Base-by-base conservation (phyloP, 2,329 filamentous ascomycete species). In the Diaporthe batatas region DNA sequence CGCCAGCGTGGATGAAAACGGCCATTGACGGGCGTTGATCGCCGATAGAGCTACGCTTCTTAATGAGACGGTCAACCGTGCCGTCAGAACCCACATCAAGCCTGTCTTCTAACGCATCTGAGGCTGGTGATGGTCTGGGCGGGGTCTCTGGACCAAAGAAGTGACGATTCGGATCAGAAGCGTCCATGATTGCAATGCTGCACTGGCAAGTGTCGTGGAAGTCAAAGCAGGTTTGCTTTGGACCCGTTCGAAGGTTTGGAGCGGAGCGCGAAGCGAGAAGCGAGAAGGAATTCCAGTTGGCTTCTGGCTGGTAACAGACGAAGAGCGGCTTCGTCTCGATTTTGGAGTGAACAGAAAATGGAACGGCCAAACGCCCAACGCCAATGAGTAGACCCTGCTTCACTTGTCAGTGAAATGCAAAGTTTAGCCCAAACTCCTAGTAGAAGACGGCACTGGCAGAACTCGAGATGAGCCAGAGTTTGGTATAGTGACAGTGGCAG, bases 1-100 rank as follows among this genome's bases (percentile, higher is more conserved):
- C 96, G 44, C 96, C 96, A 49, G 96, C 96, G 82, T 99, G 96
- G 57, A 99, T 92, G 81, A 98, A 98, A 68, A 99, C 96, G 73
- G 94, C 95, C 67, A 70, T 67, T 62, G 73, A 32, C 29, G 42
- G 21, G 47, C 68, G 47, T 32, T 64, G 18, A 25, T 70, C 44
- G n/a, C 32, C 34, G 55, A 8, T 11, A 18, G 68, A 23, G n/a
- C 53, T 34, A 42, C 68, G 55, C 68, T 62, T 70, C 55, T 34
- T 62, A 47, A 62, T 53, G 23, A 62, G 39, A 18, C 68, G 55
- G 44, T 70, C 68, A 32, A 70, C 68, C 29, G 68, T 53, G 47
- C 68, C 68, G 47, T 70, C 55, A 12, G 55, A 25, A 32, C 55
- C 58, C 23, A 53, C 68, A 23, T 16, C 44, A 18, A 54, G n/a